Evolutionary conservation across 2,329 filamentous ascomycete genomes (phyloP), one percentile per base, ranked within the genome.

Genomic region (Aureobasidium pullulans): DNA sequence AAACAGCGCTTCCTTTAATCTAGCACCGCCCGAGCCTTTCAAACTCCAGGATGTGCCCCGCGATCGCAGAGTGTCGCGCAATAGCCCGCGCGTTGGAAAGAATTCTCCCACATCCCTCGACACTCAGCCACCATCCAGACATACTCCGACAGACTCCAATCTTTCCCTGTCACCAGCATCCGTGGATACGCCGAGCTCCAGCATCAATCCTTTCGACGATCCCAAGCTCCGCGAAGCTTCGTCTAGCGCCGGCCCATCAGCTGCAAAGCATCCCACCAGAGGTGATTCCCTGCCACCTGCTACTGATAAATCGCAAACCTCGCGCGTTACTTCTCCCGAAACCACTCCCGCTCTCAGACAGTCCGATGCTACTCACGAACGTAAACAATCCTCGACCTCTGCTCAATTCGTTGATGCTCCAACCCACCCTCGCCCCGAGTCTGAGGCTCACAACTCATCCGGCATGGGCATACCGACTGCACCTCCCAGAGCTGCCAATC

Each of bases 41-140:
- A 90, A 87, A 72, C 74, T 94, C 44, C 89, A 93, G 68, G 90
- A 96, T 50, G 89, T 88, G 1, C 89, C 90, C 0, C 88, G 85
- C 72, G 82, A 79, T 67, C 81, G 79, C 69, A 80, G 79, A 70
- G 75, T 74, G 31, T 77, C 60, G 23, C 48, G 61, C 34, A 44
- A 57, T 32, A 59, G 34, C 29, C 71, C 53, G 75, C 76, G n/a
- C 69, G 75, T 47, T 16, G 29, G 40, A 23, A 48, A 40, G 16
- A 40, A 44, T 16, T 59, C 57, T 13, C 57, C 57, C 31, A 39
- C 57, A 0, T 43, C 40, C 1, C 10, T 59, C 16, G 57, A 59
- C 37, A 52, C 40, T 3, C 57, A 52, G n/a, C 29, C 13, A 8
- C 57, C 47, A 13, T 29, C 48, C 6, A 42, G 48, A 31, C 39